Evolutionary conservation across 805 yeast species (phyloP), one percentile per base, ranked within the genome.

Genomic region (Candida schatavii): DNA sequence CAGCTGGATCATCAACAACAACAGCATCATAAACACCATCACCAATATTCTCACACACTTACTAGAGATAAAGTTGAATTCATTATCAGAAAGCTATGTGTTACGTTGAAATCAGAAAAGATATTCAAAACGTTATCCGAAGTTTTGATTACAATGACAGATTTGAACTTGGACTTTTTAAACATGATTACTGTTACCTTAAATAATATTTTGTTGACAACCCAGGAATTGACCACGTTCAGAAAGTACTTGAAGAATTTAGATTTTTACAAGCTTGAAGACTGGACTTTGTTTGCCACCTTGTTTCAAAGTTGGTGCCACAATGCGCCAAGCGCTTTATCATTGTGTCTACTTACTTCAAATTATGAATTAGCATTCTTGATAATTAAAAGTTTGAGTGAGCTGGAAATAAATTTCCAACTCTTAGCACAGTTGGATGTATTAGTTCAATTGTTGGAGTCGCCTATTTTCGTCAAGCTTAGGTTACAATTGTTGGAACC

Each of bases 261-360:
- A n/a, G 87, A 83, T 40, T 56, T 62, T 17, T 62, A 61, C 51
- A 74, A 76, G 28, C 48, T 68, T 19, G 81, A 78, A 28, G 93
- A 87, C 43, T 79, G 83, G 70, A 61, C 72, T 18, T 70, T 90
- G 31, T 93, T 93, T 58, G 75, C 85, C 21, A 69, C 83, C 0
- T 68, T 93, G 42, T 93, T 91, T 64, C 81, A 80, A 54, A 81
- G 95, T 44, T 93, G 99, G 99, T 82, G 95, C 49, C 83, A 84
- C 46, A 91, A 88, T 57, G 82, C 96, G 0, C 89, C 95, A 1
- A 90, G 97, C 3, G 86, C 90, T 0, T 67, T 93, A 32, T 82
- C 96, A 2, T 71, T 93, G 17, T 89, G 97, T 52, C 68, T 93
- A 29, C 68, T 91, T 11, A 85, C 97, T 0, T 90, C 90, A 42